Evolutionary conservation across 768 basidiomycete genomes (phyloP), one percentile per base, ranked within the genome.

Genomic region (Rickenella mellea): DNA sequence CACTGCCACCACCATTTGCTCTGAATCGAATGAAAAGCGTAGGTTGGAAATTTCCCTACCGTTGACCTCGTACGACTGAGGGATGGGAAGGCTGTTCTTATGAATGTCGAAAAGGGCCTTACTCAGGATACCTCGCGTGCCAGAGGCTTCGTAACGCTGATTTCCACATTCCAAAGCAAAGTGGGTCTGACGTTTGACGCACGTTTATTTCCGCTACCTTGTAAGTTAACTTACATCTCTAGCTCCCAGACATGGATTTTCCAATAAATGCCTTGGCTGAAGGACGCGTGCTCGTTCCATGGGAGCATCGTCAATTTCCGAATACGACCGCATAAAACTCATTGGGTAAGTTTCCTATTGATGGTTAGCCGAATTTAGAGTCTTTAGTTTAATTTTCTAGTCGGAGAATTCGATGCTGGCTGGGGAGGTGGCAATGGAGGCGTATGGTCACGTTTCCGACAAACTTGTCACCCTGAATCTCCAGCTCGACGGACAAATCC

Each of bases 401-500:
- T 65, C 5, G 64, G 62, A 19, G 54, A 62, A 14, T 72, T 73
- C 54, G 58, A 62, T 15, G 58, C 68, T 25, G 69, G 70, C 43
- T 73, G 71, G 71, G 45, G 59, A 41, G 66, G 80, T 9, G 67
- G 65, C 19, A 67, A 71, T 40, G 67, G 69, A 5, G 54, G 50
- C 22, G 68, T 71, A 38, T 74, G 71, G 71, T 69, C 72, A 45
- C 63, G 67, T 1, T 70, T 66, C 52, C 62, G 70, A 10, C 60
- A 68, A n/a, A 68, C 71, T 2, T 74, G 71, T 49, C 59, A 66
- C 17, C 68, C 71, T 11, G 55, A 61, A 11, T 66, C 70, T 6
- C 66, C 67, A 45, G 67, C 71, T 12, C 62, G 71, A 6, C 65
- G 70, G 11, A 10, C 33, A 97, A 10, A 87, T 85, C 59, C 76